Evolutionary conservation across 495 filamentous ascomycete species (phyloP), one percentile per base, ranked within the genome.

Genomic region (Opeltia flavorubescens): DNA sequence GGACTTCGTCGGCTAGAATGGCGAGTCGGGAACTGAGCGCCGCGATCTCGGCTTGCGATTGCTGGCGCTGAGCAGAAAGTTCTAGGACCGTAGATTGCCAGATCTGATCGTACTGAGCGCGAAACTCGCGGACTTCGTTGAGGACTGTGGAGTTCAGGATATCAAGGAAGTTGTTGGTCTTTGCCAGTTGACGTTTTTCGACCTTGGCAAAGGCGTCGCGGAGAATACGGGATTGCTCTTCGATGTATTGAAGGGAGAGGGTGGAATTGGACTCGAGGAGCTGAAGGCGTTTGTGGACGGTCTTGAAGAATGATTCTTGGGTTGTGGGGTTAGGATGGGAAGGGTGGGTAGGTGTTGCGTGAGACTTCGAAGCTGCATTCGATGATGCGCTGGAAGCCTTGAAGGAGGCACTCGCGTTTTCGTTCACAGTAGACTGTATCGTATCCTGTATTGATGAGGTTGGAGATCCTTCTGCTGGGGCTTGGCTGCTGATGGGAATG

Each of bases 261-360:
- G 88, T 91, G 5, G 86, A 86, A 62, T 96, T 95, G 18, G 85
- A 76, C 62, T 98, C 91, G 12, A 98, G 80, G 50, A 83, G 76
- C 54, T 88, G 83, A 5, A 98, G 75, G 31, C 91, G 84, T 59
- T 95, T 94, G 50, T 86, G 84, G 4, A 98, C 80, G 5, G 86
- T 86, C 62, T 96, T 96, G 74, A 95, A 98, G 66, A 98, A 96
- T 6, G 82, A 87, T 61, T 95, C 91, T 64, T 98, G 91, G 3
- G 86, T 89, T 0, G 86, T 88, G 9, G 89, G 89, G 15, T 75
- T 77, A 2, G 86, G 62, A 17, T 74, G 60, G 11, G 79, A 66
- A 0, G 81, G 74, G 36, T 77, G 70, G 0, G 68, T 70, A 8
- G 51, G 39, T 2, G 59, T 55, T 35, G 66, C 60, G 11, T 76